Conservation (phyloP, 768 basidiomycete species). For the Cyathus striatus region DNA sequence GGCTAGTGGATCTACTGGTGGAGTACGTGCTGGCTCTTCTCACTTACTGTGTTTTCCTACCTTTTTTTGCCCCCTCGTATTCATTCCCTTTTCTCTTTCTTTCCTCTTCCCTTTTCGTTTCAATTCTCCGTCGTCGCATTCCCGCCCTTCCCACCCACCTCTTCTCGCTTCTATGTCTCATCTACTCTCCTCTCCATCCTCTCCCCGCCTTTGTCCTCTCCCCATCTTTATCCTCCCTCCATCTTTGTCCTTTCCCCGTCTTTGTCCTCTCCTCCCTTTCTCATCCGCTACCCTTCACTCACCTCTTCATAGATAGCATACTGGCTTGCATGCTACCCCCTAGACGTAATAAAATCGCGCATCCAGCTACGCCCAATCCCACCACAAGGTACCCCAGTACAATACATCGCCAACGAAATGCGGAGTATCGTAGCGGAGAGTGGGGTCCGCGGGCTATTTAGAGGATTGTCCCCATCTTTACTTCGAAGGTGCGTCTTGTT, state of each 20-base stretch:
- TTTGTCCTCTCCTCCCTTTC: not conserved
- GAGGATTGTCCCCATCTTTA: conserved; percentile 30
- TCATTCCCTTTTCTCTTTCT: conserved; percentile 3
- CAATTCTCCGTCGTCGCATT: no score
- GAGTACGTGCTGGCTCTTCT: no score
- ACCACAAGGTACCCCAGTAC: conserved; percentile 66
- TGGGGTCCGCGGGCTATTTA: not conserved
- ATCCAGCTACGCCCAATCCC: conserved; percentile 77
- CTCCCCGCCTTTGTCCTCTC: not conserved
- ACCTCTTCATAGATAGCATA: conserved; percentile 59
- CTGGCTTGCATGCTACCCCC: conserved; percentile 91
- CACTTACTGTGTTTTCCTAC: not conserved
- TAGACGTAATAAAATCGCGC: conserved; percentile 91
- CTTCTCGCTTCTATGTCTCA: no score
- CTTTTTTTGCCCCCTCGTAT: not conserved
- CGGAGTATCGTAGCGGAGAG: conserved; percentile 53
- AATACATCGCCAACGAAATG: conserved; percentile 75
- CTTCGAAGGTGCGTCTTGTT: conserved; percentile 52
- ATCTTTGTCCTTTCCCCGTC: conserved; percentile 3
- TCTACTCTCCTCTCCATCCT: no score
- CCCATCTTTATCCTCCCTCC: not conserved
- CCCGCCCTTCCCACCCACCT: no score
- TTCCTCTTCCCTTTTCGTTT: no score
- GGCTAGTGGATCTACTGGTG: conserved; percentile 78
- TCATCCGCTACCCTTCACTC: conserved; percentile 1